A percentile compares a stretch with the other conserved stretches of the same genome.
Evolutionary conservation across 106 monocot species (phyloP).

Genomic region (Apostasia shenzhenica): DNA sequence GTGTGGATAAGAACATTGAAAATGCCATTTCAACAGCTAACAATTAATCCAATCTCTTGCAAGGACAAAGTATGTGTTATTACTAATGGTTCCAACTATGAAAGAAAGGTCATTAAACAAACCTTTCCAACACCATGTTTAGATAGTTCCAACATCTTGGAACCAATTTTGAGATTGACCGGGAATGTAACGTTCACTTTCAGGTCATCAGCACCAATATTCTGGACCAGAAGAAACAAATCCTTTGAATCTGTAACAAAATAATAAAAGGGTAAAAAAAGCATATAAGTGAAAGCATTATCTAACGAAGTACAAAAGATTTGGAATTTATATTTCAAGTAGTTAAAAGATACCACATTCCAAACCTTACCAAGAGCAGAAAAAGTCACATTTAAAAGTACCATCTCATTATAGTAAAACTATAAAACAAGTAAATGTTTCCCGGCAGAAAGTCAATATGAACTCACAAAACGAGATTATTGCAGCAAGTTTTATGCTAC

Average conservation of each 20-base stretch:
- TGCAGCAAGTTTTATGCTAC: no score
- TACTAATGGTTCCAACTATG: not conserved
- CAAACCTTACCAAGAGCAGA: no score
- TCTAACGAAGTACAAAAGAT: no score
- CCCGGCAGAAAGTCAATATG: no score
- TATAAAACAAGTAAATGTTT: no score
- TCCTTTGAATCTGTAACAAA: constrained; percentile 24
- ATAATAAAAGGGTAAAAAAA: not conserved
- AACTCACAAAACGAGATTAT: no score
- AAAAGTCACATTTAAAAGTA: no score
- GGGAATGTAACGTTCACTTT: constrained; percentile 18
- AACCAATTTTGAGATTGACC: constrained; percentile 10
- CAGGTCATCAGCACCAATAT: constrained; percentile 22
- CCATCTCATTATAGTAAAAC: no score
- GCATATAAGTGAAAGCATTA: no score
- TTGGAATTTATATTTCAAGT: no score
- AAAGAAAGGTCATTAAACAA: not conserved
- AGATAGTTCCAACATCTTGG: constrained; percentile 4
- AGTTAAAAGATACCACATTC: no score
- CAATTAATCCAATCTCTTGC: not conserved
- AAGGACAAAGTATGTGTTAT: not conserved
- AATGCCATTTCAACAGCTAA: not conserved
- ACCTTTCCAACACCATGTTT: constrained; percentile 25
- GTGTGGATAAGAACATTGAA: not conserved
- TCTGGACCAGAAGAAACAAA: constrained; percentile 29